Conservation (phyloP, 306 rosid genomes). For the Cicer pinnatifidum region DNA sequence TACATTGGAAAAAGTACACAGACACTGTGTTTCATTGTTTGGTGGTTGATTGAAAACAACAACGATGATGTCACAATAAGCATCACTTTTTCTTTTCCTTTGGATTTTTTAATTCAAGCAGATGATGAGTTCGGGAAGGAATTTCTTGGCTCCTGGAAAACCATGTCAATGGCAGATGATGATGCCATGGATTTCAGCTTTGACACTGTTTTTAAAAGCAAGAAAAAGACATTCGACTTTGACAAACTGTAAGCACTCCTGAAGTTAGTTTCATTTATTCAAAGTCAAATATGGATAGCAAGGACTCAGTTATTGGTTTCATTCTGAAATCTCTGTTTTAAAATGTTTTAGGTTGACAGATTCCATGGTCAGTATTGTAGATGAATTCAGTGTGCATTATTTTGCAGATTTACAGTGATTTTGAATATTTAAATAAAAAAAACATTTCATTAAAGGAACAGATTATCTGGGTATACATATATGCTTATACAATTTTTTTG, state of each 20-base stretch:
- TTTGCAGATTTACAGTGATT: slow-evolving; percentile 13
- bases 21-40: not conserved
- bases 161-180: slow-evolving; percentile 79
- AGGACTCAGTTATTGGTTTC: slow-evolving; percentile 30
- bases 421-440: slow-evolving; percentile 22
- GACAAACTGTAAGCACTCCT: slow-evolving; percentile 69
- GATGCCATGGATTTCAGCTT: slow-evolving; percentile 76
- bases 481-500: slow-evolving; percentile 34
- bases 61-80: slow-evolving; percentile 12
- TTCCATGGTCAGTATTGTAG: slow-evolving; percentile 20
- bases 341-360: not conserved
- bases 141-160: slow-evolving; percentile 88
- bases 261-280: slow-evolving; percentile 18
- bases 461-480: slow-evolving; percentile 21
- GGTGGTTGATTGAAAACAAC: slow-evolving; percentile 4
- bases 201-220: slow-evolving; percentile 60
- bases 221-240: slow-evolving; percentile 73
- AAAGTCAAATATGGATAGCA: slow-evolving; percentile 35
- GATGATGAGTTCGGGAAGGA: slow-evolving; percentile 76
- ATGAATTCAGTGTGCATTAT: slow-evolving; percentile 27
- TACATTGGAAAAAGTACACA: slow-evolving; percentile 7
- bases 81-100: not conserved
- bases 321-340: slow-evolving; percentile 36
- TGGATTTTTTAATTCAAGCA: slow-evolving; percentile 47
- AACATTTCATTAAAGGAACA: slow-evolving; percentile 19